phyloP scores from a whole-genome alignment of 495 filamentous ascomycete genomes.

The Tuber borchii region DNA sequence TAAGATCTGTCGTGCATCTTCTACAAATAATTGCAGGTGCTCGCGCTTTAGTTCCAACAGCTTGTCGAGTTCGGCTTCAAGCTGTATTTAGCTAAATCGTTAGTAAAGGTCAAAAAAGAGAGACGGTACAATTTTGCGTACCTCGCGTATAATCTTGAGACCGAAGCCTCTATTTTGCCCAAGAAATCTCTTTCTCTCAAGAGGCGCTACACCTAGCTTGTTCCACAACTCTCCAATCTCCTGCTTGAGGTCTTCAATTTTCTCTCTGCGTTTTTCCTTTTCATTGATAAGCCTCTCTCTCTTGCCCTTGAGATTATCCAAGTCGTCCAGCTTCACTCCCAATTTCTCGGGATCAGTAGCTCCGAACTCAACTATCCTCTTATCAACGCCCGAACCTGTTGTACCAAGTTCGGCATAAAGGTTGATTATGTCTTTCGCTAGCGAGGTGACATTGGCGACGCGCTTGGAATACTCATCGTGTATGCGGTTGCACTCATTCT shows the following conservation, averaged over 20 bases:
- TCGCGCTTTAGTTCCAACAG: slow-evolving; percentile 90
- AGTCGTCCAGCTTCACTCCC: slow-evolving; percentile 78
- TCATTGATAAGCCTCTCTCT: slow-evolving; percentile 87
- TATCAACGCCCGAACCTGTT: slow-evolving; percentile 86
- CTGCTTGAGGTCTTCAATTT: slow-evolving; percentile 64
- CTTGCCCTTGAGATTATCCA: slow-evolving; percentile 62
- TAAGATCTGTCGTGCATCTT: slow-evolving; percentile 80
- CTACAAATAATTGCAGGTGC: slow-evolving; percentile 90
- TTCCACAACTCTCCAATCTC: slow-evolving; percentile 82
- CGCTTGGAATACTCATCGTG: slow-evolving; percentile 91
- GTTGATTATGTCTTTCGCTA: slow-evolving; percentile 79
- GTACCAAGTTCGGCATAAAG: slow-evolving; percentile 93
- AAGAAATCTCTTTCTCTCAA: slow-evolving; percentile 76
- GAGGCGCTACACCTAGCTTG: slow-evolving; percentile 72
- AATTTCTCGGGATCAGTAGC: slow-evolving; percentile 87
- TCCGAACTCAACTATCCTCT: slow-evolving; percentile 75
- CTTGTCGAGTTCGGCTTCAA: slow-evolving; percentile 76
- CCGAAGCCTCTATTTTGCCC: slow-evolving; percentile 50
- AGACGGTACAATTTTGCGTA: slow-evolving; percentile 11
- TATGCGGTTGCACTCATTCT: slow-evolving; percentile 83
- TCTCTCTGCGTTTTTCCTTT: slow-evolving; percentile 77
- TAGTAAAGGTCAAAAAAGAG: slow-evolving; percentile 6
- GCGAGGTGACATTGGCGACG: slow-evolving; percentile 61
- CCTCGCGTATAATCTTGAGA: slow-evolving; percentile 28
- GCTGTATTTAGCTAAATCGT: slow-evolving; percentile 38